A percentile compares a stretch with the other conserved stretches of the same genome.
Evolutionary conservation across 2,329 filamentous ascomycete species (phyloP).

Genomic region (Dryadomyces sulphureus): DNA sequence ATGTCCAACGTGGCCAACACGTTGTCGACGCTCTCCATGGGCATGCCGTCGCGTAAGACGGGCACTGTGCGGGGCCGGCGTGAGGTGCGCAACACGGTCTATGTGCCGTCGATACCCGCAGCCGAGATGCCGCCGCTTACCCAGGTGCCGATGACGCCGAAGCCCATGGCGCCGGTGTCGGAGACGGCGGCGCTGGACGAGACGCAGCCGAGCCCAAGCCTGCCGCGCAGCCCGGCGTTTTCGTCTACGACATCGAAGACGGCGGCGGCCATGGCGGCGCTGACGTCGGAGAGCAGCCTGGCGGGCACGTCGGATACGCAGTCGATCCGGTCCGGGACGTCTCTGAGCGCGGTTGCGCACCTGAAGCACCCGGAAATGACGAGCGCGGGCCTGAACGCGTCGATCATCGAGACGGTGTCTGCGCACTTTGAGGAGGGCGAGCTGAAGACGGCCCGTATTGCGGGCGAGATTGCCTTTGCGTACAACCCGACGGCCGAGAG

Average conservation of each 20-base stretch:
- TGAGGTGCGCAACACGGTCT: constrained; percentile 84
- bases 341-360: constrained; percentile 53
- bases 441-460: constrained; percentile 57
- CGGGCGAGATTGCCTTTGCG: constrained; percentile 78
- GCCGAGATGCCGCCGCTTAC: constrained; percentile 21
- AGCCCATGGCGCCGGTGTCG: no score
- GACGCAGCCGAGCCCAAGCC: background rate
- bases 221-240: constrained; percentile 18
- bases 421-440: constrained; percentile 64
- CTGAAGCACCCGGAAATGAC: constrained; percentile 70
- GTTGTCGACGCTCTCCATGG: constrained; percentile 33
- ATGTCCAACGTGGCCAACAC: constrained; percentile 63
- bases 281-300: constrained; percentile 48
- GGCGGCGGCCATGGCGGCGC: constrained; percentile 34
- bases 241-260: constrained; percentile 16
- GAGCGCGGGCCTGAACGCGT: constrained; percentile 68
- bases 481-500: constrained; percentile 48
- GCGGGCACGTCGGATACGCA: constrained; percentile 64
- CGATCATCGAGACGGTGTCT: constrained; percentile 83
- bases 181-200: no score
- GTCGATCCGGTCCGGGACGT: constrained; percentile 80
- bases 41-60: constrained; percentile 51
- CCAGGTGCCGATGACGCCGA: no score
- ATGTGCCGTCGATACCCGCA: constrained; percentile 46
- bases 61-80: constrained; percentile 76